These are phyloP conservation scores for Clarkia xantiana DNA, from an alignment of 345 rosid genomes.

Conservation along the genomic window DNA sequence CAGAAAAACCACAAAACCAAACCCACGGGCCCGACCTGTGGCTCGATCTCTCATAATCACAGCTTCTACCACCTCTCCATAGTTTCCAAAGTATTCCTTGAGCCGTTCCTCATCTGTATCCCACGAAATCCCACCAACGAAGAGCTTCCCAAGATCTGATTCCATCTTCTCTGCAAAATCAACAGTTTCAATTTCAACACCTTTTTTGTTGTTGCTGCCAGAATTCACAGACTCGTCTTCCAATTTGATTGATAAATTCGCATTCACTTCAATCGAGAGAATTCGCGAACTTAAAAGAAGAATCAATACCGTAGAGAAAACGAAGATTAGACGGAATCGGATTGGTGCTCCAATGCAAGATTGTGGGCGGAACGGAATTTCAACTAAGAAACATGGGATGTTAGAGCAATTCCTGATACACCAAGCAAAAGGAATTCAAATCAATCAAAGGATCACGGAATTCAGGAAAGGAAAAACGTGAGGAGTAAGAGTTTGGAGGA, in stretches of 20 bases:
- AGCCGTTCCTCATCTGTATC: slow-evolving; percentile 91
- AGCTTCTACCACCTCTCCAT: slow-evolving; percentile 83
- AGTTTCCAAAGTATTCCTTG: slow-evolving; percentile 66
- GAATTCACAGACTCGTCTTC: too few species aligned
- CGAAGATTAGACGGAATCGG: slow-evolving; percentile 40
- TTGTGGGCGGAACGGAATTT: slow-evolving; percentile 32
- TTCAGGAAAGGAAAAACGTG: not conserved
- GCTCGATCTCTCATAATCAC: slow-evolving; percentile 96
- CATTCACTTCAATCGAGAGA: slow-evolving; percentile 2
- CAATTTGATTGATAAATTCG: not conserved
- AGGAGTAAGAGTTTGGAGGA: slow-evolving; percentile 14
- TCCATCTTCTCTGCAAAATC: slow-evolving; percentile 66
- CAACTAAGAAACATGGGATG: slow-evolving; percentile 54
- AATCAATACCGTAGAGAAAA: slow-evolving; percentile 20
- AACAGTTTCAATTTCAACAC: slow-evolving; percentile 7
- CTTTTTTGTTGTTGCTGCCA: too few species aligned
- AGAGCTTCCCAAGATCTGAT: slow-evolving; percentile 97
- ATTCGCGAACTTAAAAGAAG: slow-evolving; percentile 18
- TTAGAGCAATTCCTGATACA: slow-evolving; percentile 20
- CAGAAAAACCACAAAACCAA: slow-evolving; percentile 77
- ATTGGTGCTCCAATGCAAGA: slow-evolving; percentile 30
- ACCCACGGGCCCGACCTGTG: slow-evolving; percentile 95
- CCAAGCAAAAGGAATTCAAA: slow-evolving; percentile 18
- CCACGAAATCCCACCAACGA: slow-evolving; percentile 99
- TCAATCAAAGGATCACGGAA: slow-evolving; percentile 10